A percentile compares a stretch with the other conserved stretches of the same genome.
Conservation (phyloP, 805 yeast species). For the Zygosaccharomyces lentus region DNA sequence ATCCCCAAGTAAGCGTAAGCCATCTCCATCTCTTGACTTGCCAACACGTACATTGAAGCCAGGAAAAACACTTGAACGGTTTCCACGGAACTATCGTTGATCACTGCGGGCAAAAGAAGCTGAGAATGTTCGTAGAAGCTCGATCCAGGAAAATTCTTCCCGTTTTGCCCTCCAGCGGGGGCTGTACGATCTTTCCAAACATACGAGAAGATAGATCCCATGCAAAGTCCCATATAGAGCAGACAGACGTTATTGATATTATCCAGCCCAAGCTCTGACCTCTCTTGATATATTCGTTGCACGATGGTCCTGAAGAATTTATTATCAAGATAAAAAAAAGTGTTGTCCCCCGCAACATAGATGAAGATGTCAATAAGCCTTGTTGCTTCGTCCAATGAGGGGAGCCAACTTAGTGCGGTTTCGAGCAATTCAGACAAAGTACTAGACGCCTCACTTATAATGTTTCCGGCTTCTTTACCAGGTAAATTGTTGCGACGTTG, state of each 20-base stretch:
- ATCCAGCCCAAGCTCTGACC: slow-evolving; percentile 6
- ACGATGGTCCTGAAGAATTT: slow-evolving; percentile 4
- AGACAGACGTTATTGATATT: slow-evolving; percentile 10
- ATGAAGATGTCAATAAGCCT: slow-evolving; percentile 11
- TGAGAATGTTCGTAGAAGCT: slow-evolving; percentile 11
- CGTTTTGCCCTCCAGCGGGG: not conserved
- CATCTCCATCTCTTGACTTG: slow-evolving; percentile 12
- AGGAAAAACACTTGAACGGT: slow-evolving; percentile 11
- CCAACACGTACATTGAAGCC: slow-evolving; percentile 12
- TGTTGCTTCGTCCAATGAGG: slow-evolving; percentile 6
- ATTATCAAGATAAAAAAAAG: slow-evolving; percentile 10
- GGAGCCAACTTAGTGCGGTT: slow-evolving; percentile 7
- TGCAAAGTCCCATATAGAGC: slow-evolving; percentile 12
- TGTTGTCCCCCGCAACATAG: slow-evolving; percentile 12
- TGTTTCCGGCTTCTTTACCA: slow-evolving; percentile 1
- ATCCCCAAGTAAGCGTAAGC: slow-evolving; percentile 11
- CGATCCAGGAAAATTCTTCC: slow-evolving; percentile 7
- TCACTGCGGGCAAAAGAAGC: slow-evolving; percentile 13
- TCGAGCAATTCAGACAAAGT: slow-evolving; percentile 2
- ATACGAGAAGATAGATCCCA: slow-evolving; percentile 11
- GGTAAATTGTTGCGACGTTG: not conserved
- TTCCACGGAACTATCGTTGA: slow-evolving; percentile 12
- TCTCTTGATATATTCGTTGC: slow-evolving; percentile 5
- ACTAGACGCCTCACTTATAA: slow-evolving; percentile 2
- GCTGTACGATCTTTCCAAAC: slow-evolving; percentile 9